Conservation (phyloP, 2,329 filamentous ascomycete genomes). For the Dothideomycetes sp. region DNA sequence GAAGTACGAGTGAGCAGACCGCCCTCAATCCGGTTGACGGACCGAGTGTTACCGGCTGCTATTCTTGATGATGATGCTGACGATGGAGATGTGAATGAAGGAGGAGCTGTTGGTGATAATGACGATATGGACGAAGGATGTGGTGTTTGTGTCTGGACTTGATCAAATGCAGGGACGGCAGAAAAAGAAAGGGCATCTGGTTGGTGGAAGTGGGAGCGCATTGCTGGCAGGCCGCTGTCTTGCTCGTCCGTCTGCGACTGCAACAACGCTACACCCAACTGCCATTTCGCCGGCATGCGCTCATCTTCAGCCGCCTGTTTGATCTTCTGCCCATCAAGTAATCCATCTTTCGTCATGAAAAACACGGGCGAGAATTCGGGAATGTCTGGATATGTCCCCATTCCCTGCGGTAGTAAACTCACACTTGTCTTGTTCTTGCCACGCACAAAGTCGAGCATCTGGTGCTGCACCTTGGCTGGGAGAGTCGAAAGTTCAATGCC, state of each 20-base stretch:
- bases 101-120: too few relatives aligned
- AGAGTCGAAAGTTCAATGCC: conserved; percentile 3
- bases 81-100: too few relatives aligned
- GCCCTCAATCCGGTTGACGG: too few relatives aligned
- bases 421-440: conserved; percentile 2
- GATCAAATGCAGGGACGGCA: too few relatives aligned
- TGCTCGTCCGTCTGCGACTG: conserved; percentile 6
- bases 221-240: neutral
- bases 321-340: conserved; percentile 1
- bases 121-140: too few relatives aligned
- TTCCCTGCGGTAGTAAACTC: too few relatives aligned
- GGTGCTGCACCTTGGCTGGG: conserved; percentile 10
- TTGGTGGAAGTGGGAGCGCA: conserved; percentile 1
- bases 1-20: too few relatives aligned
- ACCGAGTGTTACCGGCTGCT: too few relatives aligned
- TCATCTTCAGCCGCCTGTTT: neutral
- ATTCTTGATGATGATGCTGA: too few relatives aligned
- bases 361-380: neutral
- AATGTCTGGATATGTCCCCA: conserved; percentile 6
- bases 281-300: conserved; percentile 1
- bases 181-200: too few relatives aligned
- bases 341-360: conserved; percentile 6
- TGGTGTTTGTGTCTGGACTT: too few relatives aligned
- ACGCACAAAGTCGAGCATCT: conserved; percentile 15
- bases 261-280: conserved; percentile 4